A percentile compares a stretch with the other conserved stretches of the same genome.
These are phyloP conservation scores for Talaromyces ruber DNA, from an alignment of 495 filamentous ascomycete genomes.

Conservation along the genomic window DNA sequence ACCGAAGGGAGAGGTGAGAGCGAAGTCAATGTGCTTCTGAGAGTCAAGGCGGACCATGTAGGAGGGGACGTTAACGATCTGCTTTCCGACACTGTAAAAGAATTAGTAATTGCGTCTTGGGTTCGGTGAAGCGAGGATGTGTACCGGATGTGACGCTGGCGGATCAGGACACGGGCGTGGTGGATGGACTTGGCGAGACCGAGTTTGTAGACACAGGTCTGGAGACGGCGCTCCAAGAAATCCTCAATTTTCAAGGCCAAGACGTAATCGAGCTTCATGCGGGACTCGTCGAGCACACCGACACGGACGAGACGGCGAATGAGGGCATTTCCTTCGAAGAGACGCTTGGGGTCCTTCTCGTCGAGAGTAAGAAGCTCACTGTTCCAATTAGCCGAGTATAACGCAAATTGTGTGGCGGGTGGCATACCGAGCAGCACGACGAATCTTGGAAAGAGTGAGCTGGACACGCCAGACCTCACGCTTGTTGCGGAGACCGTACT, in stretches of 20 bases:
- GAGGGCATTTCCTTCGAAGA: constrained; percentile 99
- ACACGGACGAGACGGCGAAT: constrained; percentile 99
- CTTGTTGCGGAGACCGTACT: constrained; percentile 99
- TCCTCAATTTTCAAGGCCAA: constrained; percentile 96
- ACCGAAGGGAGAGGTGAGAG: constrained; percentile 93
- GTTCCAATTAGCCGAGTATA: constrained; percentile 12
- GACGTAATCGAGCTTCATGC: constrained; percentile 99
- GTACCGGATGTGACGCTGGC: constrained; percentile 93
- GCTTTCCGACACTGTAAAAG: constrained; percentile 75
- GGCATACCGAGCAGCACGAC: constrained; percentile 99
- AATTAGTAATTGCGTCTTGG: constrained; percentile 7
- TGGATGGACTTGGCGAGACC: constrained; percentile 99
- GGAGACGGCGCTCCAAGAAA: constrained; percentile 97
- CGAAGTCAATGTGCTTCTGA: constrained; percentile 99
- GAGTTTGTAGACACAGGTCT: constrained; percentile 99
- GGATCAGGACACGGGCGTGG: constrained; percentile 98
- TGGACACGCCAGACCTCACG: constrained; percentile 99
- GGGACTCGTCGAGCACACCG: constrained; percentile 98
- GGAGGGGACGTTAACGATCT: constrained; percentile 99
- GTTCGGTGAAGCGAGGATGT: not conserved
- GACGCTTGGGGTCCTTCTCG: constrained; percentile 99
- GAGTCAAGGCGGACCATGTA: constrained; percentile 99
- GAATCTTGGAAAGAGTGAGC: constrained; percentile 99
- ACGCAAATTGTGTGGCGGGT: not conserved
- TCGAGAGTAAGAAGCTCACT: constrained; percentile 99